phyloP scores from a whole-genome alignment of 805 yeast genomes.

The Torulaspora delbrueckii region DNA sequence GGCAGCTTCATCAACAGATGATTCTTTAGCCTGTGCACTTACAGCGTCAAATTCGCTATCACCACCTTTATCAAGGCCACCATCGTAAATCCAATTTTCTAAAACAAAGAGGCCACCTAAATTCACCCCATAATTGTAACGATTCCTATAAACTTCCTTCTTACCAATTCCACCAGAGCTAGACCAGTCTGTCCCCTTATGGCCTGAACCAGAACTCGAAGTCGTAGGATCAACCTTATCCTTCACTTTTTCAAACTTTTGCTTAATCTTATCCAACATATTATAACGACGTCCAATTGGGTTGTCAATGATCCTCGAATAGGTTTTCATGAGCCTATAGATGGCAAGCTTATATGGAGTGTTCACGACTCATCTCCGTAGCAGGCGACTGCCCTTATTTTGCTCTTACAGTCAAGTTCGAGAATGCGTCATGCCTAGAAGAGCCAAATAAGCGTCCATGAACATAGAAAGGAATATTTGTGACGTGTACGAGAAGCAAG shows the following conservation, averaged over 20 bases:
- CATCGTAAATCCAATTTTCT: slow-evolving; percentile 73
- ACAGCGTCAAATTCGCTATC: slow-evolving; percentile 74
- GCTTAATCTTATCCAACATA: slow-evolving; percentile 25
- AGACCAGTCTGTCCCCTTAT: neutral
- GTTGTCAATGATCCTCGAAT: neutral
- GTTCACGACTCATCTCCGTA: neutral
- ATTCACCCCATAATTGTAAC: slow-evolving; percentile 78
- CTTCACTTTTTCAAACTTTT: slow-evolving; percentile 20
- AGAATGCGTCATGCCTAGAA: neutral
- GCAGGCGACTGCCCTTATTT: neutral
- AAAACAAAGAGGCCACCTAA: slow-evolving; percentile 75
- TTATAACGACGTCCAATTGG: neutral
- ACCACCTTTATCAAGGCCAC: slow-evolving; percentile 54
- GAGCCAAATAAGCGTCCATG: neutral
- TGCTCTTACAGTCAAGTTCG: neutral
- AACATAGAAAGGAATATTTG: neutral
- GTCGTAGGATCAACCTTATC: slow-evolving; percentile 3
- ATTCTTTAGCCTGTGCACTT: slow-evolving; percentile 40
- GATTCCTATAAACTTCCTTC: slow-evolving; percentile 50
- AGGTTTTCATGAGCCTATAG: no score
- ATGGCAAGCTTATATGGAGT: neutral
- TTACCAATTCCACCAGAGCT: slow-evolving; percentile 34
- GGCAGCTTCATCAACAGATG: slow-evolving; percentile 53
- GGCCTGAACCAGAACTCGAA: neutral
- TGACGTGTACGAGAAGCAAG: neutral